These are phyloP conservation scores for Naganishia vishniacii DNA, from an alignment of 768 basidiomycete genomes.

Conservation along the genomic window DNA sequence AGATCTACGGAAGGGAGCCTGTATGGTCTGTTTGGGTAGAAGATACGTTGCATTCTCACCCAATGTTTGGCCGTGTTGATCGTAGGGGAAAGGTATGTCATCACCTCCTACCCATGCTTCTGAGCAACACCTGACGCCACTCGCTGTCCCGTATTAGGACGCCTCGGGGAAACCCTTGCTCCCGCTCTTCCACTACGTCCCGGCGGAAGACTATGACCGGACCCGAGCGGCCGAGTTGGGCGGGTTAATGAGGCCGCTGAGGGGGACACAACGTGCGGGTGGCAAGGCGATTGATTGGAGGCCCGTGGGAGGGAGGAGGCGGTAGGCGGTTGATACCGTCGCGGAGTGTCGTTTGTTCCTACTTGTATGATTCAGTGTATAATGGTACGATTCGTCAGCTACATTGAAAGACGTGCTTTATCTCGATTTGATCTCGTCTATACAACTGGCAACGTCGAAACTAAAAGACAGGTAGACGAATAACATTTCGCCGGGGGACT, in stretches of 20 bases:
- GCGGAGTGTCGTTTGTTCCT: no score
- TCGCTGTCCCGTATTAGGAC: constrained; percentile 38
- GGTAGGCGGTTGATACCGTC: constrained; percentile 23
- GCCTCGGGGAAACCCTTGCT: constrained; percentile 47
- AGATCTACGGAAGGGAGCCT: constrained; percentile 35
- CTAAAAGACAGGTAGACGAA: no score
- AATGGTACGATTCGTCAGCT: background rate
- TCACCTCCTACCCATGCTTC: background rate
- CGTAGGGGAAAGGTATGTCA: constrained; percentile 43
- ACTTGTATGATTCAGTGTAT: background rate
- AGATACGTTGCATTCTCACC: constrained; percentile 32
- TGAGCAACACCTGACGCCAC: background rate
- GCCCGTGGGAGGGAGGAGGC: constrained; percentile 41
- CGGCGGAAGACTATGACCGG: constrained; percentile 42
- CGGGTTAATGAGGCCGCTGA: constrained; percentile 40
- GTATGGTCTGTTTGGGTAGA: constrained; percentile 38
- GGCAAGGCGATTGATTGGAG: constrained; percentile 48
- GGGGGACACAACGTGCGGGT: constrained; percentile 41
- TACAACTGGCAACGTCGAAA: no score
- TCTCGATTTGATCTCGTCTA: background rate
- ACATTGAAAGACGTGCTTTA: no score
- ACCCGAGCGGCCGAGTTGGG: constrained; percentile 43
- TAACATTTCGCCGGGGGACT: no score
- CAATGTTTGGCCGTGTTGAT: constrained; percentile 47
- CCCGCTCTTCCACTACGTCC: constrained; percentile 48